Percentiles rank a stretch among this genome's conserved stretches.
Evolutionary conservation across 805 yeast genomes (phyloP).

Genomic region (Candida berthetii): DNA sequence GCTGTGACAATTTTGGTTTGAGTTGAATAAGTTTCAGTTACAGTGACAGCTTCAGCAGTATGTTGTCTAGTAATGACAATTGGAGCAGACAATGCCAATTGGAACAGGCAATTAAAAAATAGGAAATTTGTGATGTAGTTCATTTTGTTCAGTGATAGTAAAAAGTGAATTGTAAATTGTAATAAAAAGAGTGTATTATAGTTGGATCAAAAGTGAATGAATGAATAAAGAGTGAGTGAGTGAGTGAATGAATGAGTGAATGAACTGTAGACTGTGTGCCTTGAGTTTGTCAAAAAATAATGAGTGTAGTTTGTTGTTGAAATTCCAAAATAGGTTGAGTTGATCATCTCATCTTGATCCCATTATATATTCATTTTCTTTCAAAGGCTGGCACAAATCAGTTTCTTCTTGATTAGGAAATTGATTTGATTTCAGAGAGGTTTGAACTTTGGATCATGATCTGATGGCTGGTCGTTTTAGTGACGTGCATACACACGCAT

Average conservation of each 20-base stretch:
- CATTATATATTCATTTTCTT: background rate
- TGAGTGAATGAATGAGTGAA: constrained; percentile 1
- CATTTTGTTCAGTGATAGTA: constrained; percentile 4
- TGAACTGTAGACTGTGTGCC: background rate
- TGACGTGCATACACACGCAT: too few relatives aligned
- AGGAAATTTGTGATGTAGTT: constrained; percentile 7
- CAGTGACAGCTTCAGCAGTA: constrained; percentile 49
- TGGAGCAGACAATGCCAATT: constrained; percentile 27
- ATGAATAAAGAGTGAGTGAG: background rate
- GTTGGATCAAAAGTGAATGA: background rate
- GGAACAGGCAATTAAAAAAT: constrained; percentile 11
- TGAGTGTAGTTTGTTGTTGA: background rate
- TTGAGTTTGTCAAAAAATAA: background rate
- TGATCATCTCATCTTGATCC: background rate
- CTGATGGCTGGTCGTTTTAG: too few relatives aligned
- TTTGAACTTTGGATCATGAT: too few relatives aligned
- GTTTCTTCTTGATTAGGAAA: too few relatives aligned
- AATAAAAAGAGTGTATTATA: background rate
- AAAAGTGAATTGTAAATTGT: background rate
- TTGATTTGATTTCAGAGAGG: background rate
- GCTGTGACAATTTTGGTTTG: constrained; percentile 31
- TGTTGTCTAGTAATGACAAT: constrained; percentile 44
- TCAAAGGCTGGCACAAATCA: background rate
- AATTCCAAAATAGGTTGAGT: too few relatives aligned
- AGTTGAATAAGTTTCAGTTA: constrained; percentile 33